Evolutionary conservation across 139 green algal species (phyloP).

Genomic region (Raphidocelis subcapitata): DNA sequence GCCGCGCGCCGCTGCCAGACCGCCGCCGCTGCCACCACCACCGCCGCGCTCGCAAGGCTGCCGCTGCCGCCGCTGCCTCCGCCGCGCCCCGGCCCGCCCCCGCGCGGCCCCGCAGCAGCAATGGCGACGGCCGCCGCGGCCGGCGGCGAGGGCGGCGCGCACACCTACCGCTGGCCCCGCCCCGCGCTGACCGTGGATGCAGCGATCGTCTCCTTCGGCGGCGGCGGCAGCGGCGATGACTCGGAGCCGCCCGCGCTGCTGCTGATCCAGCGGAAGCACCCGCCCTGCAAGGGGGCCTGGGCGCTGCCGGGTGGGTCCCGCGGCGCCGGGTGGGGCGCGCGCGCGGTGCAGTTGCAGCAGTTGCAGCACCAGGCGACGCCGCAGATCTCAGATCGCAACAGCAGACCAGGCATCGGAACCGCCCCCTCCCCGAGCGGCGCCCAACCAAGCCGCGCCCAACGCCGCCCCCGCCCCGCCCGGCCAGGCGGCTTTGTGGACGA

Average conservation of each 20-base stretch:
- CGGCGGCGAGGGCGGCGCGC: no score
- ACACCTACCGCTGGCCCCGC: conserved; percentile 49
- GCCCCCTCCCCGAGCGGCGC: not conserved
- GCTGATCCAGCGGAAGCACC: conserved; percentile 68
- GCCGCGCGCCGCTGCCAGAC: no score
- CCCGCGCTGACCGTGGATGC: conserved; percentile 71
- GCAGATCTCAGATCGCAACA: not conserved
- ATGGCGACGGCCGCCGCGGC: no score
- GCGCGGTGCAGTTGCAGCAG: not conserved
- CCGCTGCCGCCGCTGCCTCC: no score
- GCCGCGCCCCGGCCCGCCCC: no score
- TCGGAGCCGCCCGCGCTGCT: conserved; percentile 33
- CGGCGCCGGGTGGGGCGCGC: no score
- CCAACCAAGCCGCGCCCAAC: not conserved
- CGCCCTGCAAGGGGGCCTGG: conserved; percentile 58
- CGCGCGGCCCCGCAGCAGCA: no score
- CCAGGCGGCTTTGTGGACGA: conserved; percentile 91
- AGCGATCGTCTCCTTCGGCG: conserved; percentile 36
- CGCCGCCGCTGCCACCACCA: no score
- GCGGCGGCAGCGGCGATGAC: not conserved
- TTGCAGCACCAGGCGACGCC: not conserved
- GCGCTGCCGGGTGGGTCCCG: not conserved
- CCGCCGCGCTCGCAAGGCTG: no score
- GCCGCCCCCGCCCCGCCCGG: conserved; percentile 74
- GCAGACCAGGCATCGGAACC: not conserved